Evolutionary conservation across 345 rosid genomes (phyloP).

Genomic region (Brassica nigra): DNA sequence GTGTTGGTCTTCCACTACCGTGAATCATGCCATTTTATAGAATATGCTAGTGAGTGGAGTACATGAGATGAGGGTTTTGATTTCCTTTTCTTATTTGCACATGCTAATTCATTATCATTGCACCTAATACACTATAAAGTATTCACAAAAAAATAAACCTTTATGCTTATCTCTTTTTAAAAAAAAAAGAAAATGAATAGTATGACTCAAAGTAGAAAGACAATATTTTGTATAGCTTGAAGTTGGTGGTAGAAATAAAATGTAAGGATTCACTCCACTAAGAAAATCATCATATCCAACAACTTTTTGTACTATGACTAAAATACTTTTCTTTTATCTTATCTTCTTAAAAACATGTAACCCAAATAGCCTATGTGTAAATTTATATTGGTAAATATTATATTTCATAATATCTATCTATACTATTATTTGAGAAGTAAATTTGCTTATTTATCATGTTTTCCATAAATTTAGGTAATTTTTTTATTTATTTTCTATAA

Average conservation of each 20-base stretch:
- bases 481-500: too few species aligned
- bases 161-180: neutral
- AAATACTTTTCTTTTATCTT: neutral
- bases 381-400: neutral
- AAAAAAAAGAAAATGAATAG: neutral
- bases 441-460: too few species aligned
- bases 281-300: conserved; percentile 10
- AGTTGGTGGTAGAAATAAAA: neutral
- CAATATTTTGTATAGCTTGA: neutral
- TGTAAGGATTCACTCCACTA: neutral
- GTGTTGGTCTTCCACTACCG: conserved; percentile 27
- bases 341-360: neutral
- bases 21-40: conserved; percentile 32
- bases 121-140: conserved; percentile 20
- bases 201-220: conserved; percentile 5
- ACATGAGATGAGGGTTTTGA: neutral
- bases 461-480: too few species aligned
- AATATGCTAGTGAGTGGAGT: conserved; percentile 25
- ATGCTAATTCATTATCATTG: neutral
- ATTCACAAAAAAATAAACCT: neutral
- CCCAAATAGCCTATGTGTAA: neutral
- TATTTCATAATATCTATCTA: neutral
- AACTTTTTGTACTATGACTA: neutral
- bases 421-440: too few species aligned
- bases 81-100: conserved; percentile 16